Conservation (phyloP, 148 eudicot genomes). For the Nepenthes mirabilis region DNA sequence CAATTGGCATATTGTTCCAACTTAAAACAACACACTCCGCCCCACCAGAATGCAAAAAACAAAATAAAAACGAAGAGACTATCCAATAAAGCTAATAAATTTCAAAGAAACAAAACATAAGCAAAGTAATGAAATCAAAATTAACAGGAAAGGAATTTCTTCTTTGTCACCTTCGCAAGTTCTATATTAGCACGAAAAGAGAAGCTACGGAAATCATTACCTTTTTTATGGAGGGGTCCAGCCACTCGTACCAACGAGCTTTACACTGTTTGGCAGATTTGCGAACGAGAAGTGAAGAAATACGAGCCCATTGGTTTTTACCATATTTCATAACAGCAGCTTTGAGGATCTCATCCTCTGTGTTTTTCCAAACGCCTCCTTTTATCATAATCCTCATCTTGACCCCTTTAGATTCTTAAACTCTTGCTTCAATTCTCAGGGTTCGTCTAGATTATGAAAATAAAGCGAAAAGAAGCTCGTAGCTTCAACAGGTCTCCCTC, state of each 20-base stretch:
- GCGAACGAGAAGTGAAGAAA: conserved; percentile 71
- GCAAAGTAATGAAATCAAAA: background rate
- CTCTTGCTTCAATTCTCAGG: too few species aligned
- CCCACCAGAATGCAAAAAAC: too few species aligned
- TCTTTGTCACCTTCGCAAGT: too few species aligned
- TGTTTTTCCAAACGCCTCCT: conserved; percentile 99
- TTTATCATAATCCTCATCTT: conserved; percentile 99
- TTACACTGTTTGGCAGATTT: conserved; percentile 98
- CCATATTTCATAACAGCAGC: conserved; percentile 98
- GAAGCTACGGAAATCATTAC: conserved; percentile 11
- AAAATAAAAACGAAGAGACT: too few species aligned
- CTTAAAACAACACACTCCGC: too few species aligned
- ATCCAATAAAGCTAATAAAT: background rate
- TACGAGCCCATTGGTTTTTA: conserved; percentile 95
- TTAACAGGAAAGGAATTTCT: background rate
- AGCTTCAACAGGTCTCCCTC: too few species aligned
- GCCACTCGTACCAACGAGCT: conserved; percentile 99
- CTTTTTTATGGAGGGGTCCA: conserved; percentile 97
- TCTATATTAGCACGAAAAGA: background rate
- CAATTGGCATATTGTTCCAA: too few species aligned
- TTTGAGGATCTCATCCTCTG: conserved; percentile 88
- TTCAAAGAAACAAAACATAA: too few species aligned
- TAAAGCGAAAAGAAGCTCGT: too few species aligned
- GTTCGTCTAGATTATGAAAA: too few species aligned
- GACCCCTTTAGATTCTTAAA: background rate